Conservation (phyloP, 306 rosid genomes). For the Vigna angularis region DNA sequence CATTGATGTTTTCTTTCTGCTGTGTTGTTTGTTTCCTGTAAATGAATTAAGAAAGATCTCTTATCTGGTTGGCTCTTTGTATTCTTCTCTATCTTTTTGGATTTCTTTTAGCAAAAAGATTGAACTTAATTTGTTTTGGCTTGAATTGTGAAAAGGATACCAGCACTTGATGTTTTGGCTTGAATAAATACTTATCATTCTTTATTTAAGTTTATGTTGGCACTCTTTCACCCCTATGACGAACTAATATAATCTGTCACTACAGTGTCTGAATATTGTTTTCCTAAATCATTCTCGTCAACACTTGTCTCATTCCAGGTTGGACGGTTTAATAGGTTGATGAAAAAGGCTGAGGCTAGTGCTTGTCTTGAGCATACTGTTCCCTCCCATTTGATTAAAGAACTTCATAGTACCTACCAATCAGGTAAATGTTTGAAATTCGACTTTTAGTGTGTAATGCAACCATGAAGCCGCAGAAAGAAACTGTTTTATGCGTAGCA, state of each 20-base stretch:
- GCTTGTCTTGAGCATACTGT: conserved; percentile 59
- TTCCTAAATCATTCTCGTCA: conserved; percentile 4
- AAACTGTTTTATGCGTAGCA: too few relatives aligned
- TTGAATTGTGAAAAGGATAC: background rate
- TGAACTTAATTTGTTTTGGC: conserved; percentile 9
- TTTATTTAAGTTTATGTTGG: background rate
- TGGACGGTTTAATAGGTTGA: conserved; percentile 76
- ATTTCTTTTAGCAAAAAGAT: background rate
- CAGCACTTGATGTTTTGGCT: conserved; percentile 12
- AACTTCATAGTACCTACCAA: conserved; percentile 59
- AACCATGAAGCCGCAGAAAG: too few relatives aligned
- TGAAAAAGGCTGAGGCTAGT: conserved; percentile 78
- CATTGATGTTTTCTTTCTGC: background rate
- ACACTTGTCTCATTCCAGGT: conserved; percentile 58
- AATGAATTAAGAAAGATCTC: conserved; percentile 4
- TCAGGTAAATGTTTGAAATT: conserved; percentile 63
- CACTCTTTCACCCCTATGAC: background rate
- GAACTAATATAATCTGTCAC: background rate
- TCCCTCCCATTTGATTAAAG: conserved; percentile 67
- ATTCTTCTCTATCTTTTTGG: background rate
- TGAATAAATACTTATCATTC: conserved; percentile 10
- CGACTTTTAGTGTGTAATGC: conserved; percentile 9
- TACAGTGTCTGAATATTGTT: conserved; percentile 6
- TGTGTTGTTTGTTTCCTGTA: background rate
- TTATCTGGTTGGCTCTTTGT: background rate